Conservation (phyloP, 1,139 yeast species). For the Candida tropicalis region DNA sequence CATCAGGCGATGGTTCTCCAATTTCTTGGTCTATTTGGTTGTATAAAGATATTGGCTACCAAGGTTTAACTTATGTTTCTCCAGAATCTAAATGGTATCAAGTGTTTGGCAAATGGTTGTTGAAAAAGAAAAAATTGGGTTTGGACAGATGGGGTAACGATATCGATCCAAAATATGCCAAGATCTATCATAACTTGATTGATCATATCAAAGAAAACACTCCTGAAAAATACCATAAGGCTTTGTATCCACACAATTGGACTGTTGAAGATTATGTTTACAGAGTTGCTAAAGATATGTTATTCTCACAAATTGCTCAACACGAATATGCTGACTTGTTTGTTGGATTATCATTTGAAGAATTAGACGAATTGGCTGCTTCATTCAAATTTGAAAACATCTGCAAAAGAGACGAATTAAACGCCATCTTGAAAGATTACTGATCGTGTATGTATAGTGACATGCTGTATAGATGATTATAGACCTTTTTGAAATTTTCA, state of each 20-base stretch:
- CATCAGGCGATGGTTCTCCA: constrained; percentile 44
- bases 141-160: constrained; percentile 52
- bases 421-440: constrained; percentile 28
- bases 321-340: constrained; percentile 47
- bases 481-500: too few species aligned
- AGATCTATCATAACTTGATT: constrained; percentile 33
- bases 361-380: constrained; percentile 50
- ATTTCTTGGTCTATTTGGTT: constrained; percentile 54
- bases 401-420: constrained; percentile 40
- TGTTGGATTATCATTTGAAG: constrained; percentile 39
- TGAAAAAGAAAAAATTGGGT: constrained; percentile 44
- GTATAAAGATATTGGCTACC: constrained; percentile 53
- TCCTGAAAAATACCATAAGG: constrained; percentile 34
- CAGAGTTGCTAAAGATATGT: constrained; percentile 41
- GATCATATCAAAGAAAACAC: constrained; percentile 37
- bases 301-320: constrained; percentile 41
- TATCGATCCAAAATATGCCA: constrained; percentile 37
- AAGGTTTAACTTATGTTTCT: constrained; percentile 46
- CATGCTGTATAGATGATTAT: not conserved
- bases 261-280: constrained; percentile 33
- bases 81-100: constrained; percentile 44
- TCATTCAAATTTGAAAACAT: constrained; percentile 49
- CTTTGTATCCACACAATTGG: constrained; percentile 41
- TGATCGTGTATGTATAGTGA: too few species aligned
- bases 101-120: constrained; percentile 40